Evolutionary conservation across 495 filamentous ascomycete species (phyloP).

Genomic region (Massariosphaeria phaeospora): DNA sequence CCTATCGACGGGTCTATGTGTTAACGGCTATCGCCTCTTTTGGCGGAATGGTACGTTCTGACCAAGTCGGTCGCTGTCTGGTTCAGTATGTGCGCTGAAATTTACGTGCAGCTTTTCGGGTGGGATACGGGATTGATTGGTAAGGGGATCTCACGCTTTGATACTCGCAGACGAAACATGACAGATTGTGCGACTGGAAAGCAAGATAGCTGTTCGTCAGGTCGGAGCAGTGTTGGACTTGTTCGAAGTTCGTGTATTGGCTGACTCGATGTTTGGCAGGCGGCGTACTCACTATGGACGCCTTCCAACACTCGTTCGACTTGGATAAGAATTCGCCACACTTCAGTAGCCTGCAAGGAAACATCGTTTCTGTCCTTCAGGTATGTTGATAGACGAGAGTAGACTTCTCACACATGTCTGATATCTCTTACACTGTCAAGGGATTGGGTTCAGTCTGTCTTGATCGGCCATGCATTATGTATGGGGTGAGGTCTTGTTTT

Average conservation of each 20-base stretch:
- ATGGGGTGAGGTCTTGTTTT: no score
- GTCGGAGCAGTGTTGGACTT: no score
- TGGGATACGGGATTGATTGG: conserved; percentile 31
- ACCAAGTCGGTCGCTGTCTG: no score
- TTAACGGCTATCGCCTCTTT: conserved; percentile 29
- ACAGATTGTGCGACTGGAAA: no score
- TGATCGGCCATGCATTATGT: no score
- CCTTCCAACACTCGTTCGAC: conserved; percentile 30
- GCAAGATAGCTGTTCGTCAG: no score
- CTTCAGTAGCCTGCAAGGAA: conserved; percentile 35
- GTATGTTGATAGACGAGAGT: no score
- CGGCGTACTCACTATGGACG: conserved; percentile 28
- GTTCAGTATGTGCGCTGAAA: no score
- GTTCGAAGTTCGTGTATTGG: background rate
- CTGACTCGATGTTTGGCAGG: background rate
- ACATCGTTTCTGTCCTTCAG: conserved; percentile 59
- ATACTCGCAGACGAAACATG: no score
- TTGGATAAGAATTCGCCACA: conserved; percentile 19
- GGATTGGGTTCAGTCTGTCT: no score
- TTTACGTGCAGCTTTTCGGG: conserved; percentile 26
- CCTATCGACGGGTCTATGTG: conserved; percentile 26
- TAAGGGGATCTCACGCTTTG: background rate
- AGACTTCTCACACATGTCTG: no score
- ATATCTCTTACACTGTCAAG: no score
- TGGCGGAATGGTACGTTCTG: conserved; percentile 29